phyloP scores from a whole-genome alignment of 331 rosid species.

The Acacia pycnantha region DNA sequence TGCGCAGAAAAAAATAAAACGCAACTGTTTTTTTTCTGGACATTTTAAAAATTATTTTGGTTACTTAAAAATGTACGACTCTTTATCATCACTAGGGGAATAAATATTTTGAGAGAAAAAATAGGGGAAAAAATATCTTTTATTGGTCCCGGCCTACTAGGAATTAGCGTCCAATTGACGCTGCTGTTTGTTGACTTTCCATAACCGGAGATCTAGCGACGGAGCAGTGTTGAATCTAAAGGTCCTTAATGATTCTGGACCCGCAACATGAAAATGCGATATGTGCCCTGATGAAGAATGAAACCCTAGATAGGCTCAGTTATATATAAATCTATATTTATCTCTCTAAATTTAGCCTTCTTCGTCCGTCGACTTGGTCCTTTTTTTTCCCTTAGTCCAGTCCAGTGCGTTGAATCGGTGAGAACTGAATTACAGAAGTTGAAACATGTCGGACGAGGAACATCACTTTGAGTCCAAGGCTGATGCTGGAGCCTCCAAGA shows the following conservation, averaged over 20 bases:
- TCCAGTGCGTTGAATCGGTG: not conserved
- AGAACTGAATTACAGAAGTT: not conserved
- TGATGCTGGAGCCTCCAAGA: constrained; percentile 57
- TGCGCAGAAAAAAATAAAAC: not conserved
- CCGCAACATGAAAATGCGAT: constrained; percentile 13
- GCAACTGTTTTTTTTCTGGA: not conserved
- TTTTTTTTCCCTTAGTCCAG: not conserved
- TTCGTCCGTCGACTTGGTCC: not conserved
- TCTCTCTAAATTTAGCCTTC: not conserved
- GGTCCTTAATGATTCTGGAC: constrained; percentile 1
- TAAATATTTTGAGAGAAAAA: too few species aligned
- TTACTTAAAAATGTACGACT: too few species aligned
- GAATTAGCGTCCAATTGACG: not conserved
- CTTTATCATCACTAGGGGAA: too few species aligned
- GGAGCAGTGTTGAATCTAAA: not conserved
- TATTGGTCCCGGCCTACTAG: not conserved
- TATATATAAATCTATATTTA: not conserved
- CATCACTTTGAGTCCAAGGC: constrained; percentile 59
- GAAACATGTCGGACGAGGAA: constrained; percentile 51
- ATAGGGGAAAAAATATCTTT: not conserved
- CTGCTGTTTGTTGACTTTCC: not conserved
- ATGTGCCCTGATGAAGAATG: not conserved
- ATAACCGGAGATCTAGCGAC: not conserved
- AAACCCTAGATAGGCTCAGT: constrained; percentile 8
- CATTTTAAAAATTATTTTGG: not conserved